These are phyloP conservation scores for Candida khao-thaluensis DNA, from an alignment of 805 yeast genomes.

Conservation along the genomic window DNA sequence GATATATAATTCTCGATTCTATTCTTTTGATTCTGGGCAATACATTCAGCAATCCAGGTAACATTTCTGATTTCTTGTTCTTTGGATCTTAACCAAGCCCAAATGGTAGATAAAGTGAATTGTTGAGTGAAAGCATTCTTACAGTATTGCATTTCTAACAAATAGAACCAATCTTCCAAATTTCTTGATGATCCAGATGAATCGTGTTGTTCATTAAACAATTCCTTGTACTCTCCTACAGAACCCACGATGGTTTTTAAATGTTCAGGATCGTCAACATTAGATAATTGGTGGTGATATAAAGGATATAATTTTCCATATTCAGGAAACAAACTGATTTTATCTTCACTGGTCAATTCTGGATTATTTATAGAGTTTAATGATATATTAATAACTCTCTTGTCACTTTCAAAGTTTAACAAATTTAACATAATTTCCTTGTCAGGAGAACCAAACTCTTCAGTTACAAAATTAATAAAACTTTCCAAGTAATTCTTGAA, in stretches of 20 bases:
- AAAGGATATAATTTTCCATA: slow-evolving; percentile 79
- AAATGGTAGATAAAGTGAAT: slow-evolving; percentile 82
- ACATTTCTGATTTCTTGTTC: slow-evolving; percentile 97
- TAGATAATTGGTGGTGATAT: slow-evolving; percentile 63
- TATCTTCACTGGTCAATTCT: slow-evolving; percentile 73
- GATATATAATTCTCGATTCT: slow-evolving; percentile 88
- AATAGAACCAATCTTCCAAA: slow-evolving; percentile 92
- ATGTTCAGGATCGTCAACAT: slow-evolving; percentile 83
- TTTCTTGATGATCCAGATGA: slow-evolving; percentile 46
- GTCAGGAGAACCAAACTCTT: slow-evolving; percentile 70
- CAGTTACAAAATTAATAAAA: slow-evolving; percentile 63
- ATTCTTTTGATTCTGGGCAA: slow-evolving; percentile 96
- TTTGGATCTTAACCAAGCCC: slow-evolving; percentile 95
- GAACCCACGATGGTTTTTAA: slow-evolving; percentile 63
- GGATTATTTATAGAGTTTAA: slow-evolving; percentile 81
- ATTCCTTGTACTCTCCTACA: slow-evolving; percentile 64
- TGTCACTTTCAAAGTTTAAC: slow-evolving; percentile 89
- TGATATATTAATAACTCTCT: slow-evolving; percentile 88
- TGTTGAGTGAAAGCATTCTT: slow-evolving; percentile 95
- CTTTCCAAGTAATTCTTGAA: slow-evolving; percentile 93
- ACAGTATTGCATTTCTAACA: slow-evolving; percentile 87
- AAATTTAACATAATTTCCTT: slow-evolving; percentile 75
- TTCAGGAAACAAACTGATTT: slow-evolving; percentile 69
- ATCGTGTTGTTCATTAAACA: slow-evolving; percentile 42
- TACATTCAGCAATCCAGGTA: slow-evolving; percentile 99